Evolutionary conservation across 129 eudicot species (phyloP), one percentile per base, ranked within the genome.

Genomic region (Helianthus tuberosus): DNA sequence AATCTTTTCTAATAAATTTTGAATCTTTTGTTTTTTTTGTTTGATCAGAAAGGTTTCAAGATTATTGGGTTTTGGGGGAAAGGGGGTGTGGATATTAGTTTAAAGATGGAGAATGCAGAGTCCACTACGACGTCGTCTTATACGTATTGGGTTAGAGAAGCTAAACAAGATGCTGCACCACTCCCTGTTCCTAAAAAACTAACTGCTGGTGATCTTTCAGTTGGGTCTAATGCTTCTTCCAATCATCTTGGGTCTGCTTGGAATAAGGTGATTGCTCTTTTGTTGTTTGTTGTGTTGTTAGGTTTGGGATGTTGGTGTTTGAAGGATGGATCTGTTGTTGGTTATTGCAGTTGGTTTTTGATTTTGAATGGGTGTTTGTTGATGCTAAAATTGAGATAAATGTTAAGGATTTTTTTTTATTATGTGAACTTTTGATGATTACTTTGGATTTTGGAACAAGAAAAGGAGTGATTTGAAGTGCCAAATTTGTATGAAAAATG

Each of bases 171-270:
- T 35, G 98, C 96, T 27, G 97, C 97, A 32, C 98, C 98, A 20
- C 80, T 81, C 69, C 96, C 98, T 58, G 85, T 79, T 14, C 97
- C 98, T 11, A 85, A 88, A 69, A 93, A 93, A 83, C 90, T 93
- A 54, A 71, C 89, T 14, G 64, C 87, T 15, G 64, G 74, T n/a
- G 97, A 86, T 60, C 39, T 80, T 50, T 59, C 78, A 44, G 65
- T 55, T 27, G 82, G 76, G 53, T 58, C 90, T 11, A 59, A 73
- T 50, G 73, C 88, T 16, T 75, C 88, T 16, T 75, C 90, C 17
- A 75, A 83, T 52, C 97, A 91, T 74, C 97, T 93, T 11, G 98
- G 98, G n/a, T 93, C 98, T 69, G 98, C 92, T 64, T 93, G 98
- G 98, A 93, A 93, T 80, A 74, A 74, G 93, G 98, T 93, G 47